Base-by-base conservation (phyloP, 345 rosid species). In the Conringia planisiliqua region DNA sequence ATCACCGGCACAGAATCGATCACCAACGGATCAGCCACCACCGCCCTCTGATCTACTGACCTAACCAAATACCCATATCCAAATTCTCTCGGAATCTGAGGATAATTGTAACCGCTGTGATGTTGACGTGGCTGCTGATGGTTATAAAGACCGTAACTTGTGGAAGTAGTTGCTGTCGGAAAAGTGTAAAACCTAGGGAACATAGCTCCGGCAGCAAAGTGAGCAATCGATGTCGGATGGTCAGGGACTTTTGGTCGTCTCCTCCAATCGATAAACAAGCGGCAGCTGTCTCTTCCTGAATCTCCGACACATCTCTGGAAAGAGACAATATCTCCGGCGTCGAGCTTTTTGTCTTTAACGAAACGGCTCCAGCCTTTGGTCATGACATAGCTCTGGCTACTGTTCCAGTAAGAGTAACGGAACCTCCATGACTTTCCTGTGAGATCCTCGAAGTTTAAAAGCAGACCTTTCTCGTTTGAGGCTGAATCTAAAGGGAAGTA, bases 311-410 rank as follows among this genome's bases (percentile, higher is more conserved):
- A 93, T 56, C 98, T 75, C 47, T 89, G 89, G 51, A 94, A 94
- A 26, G 98, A 94, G 61, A 94, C 97, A 54, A 82, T 77, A 74
- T 94, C 98, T 2, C 98, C 98, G 5, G 97, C 96, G 24, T 91
- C 92, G 1, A 93, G 96, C 77, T 88, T 91, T 68, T 93, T 93
- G 55, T 93, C 98, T 88, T 93, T 91, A 22, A 94, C 98, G 72
- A 93, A 93, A 30, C 94, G 87, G 81, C 96, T 93, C 97, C 98
- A 91, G 3, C 97, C 98, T 79, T 91, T 93, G 5, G 97, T 93
- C 96, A 93, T 93, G 26, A 91, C 97, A 63, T 91, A 93, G 87
- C 98, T 91, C 82, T 93, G 98, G 81, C 97, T 93, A 77, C 94
- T 89, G 78, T 86, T 91, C 97, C 97, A 91, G 80, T 91, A 94